Conservation (phyloP, 192 early-diverging fungal genomes). For the Rhizoclosmatium sp. region DNA sequence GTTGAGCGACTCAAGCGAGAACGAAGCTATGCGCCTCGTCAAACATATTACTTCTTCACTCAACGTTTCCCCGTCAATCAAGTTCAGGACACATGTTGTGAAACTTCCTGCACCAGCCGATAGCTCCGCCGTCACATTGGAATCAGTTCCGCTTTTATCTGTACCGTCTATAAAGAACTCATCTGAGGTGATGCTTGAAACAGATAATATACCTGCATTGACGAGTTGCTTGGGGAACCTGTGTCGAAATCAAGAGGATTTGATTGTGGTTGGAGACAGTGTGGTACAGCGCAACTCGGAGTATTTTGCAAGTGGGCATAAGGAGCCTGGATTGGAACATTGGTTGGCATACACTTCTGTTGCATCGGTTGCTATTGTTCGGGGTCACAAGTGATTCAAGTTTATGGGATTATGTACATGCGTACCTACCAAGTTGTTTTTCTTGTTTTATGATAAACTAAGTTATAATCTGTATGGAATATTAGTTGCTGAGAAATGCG, state of each 20-base stretch:
- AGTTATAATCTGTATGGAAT: too few relatives aligned
- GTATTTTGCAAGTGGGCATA: not conserved
- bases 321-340: slow-evolving; percentile 16
- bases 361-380: slow-evolving; percentile 15
- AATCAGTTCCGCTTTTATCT: not conserved
- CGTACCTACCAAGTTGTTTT: too few relatives aligned
- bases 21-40: not conserved
- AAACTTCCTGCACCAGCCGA: not conserved
- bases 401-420: too few relatives aligned
- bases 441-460: too few relatives aligned
- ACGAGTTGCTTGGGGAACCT: not conserved
- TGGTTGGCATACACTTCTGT: slow-evolving; percentile 9
- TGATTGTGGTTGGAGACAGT: slow-evolving; percentile 6
- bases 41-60: not conserved
- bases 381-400: slow-evolving; percentile 2
- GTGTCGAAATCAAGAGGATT: not conserved
- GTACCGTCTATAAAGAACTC: not conserved
- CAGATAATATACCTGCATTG: not conserved
- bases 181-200: not conserved
- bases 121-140: not conserved
- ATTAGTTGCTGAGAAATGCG: too few relatives aligned
- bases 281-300: not conserved
- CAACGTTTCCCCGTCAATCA: not conserved
- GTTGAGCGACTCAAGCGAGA: not conserved
- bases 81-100: not conserved